These are phyloP conservation scores for Zygnema cylindricum DNA, from an alignment of 139 green algal genomes.

Conservation along the genomic window DNA sequence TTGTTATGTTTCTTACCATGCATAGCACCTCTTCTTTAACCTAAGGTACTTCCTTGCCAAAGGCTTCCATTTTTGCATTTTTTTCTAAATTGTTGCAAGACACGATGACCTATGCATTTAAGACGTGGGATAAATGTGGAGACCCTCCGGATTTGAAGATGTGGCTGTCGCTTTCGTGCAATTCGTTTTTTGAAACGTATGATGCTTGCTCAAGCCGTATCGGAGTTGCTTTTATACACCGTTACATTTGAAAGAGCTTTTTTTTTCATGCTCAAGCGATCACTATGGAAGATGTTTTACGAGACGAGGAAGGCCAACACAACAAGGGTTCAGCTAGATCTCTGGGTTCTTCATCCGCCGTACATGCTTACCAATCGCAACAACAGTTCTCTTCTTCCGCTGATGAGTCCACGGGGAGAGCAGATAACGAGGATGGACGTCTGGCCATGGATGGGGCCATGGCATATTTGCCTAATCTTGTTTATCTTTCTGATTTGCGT, in stretches of 20 bases:
- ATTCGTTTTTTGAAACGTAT: neutral
- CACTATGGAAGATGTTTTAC: neutral
- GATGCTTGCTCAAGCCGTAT: neutral
- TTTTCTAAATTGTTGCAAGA: neutral
- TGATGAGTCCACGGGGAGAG: neutral
- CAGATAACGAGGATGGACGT: neutral
- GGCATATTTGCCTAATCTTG: conserved; percentile 7
- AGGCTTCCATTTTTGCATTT: too few relatives aligned
- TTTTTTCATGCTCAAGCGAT: neutral
- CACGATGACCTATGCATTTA: neutral
- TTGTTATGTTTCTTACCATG: too few relatives aligned
- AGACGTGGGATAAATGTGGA: too few relatives aligned
- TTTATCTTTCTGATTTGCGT: conserved; percentile 20
- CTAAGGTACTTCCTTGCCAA: too few relatives aligned
- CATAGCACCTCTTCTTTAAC: too few relatives aligned
- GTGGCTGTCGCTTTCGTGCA: too few relatives aligned
- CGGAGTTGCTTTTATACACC: too few relatives aligned
- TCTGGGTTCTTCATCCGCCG: neutral
- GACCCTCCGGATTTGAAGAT: too few relatives aligned
- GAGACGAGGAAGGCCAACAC: neutral
- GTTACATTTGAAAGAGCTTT: too few relatives aligned
- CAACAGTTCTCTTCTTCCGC: neutral
- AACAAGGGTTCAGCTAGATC: neutral
- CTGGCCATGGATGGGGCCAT: neutral
- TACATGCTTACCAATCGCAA: neutral